Evolutionary conservation across 1,284 basidiomycete species (phyloP).

Genomic region (Peniophora sp.): DNA sequence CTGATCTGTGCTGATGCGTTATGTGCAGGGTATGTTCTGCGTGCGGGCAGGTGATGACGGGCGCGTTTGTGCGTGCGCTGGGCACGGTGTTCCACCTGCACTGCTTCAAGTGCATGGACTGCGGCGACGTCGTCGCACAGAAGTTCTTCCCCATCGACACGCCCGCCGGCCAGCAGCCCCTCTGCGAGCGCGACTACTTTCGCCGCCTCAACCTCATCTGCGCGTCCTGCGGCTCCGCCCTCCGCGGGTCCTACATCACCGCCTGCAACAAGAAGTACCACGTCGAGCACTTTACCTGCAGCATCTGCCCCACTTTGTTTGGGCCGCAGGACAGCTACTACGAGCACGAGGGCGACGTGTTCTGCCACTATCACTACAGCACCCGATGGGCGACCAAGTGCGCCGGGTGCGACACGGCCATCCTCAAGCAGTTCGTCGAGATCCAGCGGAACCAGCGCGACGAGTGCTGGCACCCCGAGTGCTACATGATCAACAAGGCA

Average conservation of each 20-base stretch:
- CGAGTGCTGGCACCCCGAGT: constrained; percentile 99
- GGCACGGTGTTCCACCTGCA: constrained; percentile 92
- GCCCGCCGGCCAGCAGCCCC: constrained; percentile 76
- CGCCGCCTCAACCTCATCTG: constrained; percentile 94
- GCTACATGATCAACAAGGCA: constrained; percentile 99
- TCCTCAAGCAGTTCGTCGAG: constrained; percentile 98
- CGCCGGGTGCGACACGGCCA: constrained; percentile 96
- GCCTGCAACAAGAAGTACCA: constrained; percentile 99
- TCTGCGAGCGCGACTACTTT: constrained; percentile 99
- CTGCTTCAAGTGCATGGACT: constrained; percentile 98
- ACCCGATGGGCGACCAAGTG: constrained; percentile 98
- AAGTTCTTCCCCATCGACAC: constrained; percentile 99
- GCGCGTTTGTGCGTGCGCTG: constrained; percentile 94
- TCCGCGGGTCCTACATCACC: constrained; percentile 97
- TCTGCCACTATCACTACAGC: constrained; percentile 97
- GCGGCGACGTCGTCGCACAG: constrained; percentile 90
- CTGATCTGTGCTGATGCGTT: neutral
- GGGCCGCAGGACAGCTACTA: constrained; percentile 99
- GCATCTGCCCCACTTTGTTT: constrained; percentile 91
- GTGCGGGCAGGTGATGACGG: constrained; percentile 75
- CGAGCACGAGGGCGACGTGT: constrained; percentile 94
- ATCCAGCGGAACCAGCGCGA: constrained; percentile 97
- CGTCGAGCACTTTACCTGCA: constrained; percentile 99
- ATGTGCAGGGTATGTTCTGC: constrained; percentile 55
- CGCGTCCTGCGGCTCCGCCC: constrained; percentile 88